Evolutionary conservation across 495 filamentous ascomycete genomes (phyloP).

Genomic region (Aspergillus coremiiformis): DNA sequence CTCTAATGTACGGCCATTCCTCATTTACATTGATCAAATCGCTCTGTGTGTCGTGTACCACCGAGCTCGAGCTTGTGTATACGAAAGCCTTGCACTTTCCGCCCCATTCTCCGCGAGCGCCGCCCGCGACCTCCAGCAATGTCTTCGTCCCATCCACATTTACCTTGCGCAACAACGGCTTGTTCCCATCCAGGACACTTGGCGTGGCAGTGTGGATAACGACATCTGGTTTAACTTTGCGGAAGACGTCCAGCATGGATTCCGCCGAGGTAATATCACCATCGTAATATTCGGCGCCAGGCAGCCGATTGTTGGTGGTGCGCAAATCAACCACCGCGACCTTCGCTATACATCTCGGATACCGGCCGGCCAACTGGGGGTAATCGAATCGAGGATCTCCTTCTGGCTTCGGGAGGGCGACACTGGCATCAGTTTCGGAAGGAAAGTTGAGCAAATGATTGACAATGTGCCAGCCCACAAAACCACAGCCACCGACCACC

Average conservation of each 20-base stretch:
- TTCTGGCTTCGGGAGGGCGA: conserved; percentile 32
- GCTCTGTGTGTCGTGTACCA: conserved; percentile 71
- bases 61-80: conserved; percentile 85
- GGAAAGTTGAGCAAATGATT: conserved; percentile 48
- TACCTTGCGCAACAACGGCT: conserved; percentile 54
- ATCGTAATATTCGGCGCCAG: conserved; percentile 69
- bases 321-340: conserved; percentile 84
- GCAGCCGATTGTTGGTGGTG: conserved; percentile 65
- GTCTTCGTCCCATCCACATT: conserved; percentile 86
- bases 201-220: conserved; percentile 95
- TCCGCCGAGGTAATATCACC: conserved; percentile 77
- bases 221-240: conserved; percentile 67
- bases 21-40: conserved; percentile 90
- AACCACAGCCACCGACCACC: conserved; percentile 52
- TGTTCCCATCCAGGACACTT: conserved; percentile 43
- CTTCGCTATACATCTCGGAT: conserved; percentile 40
- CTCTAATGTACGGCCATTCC: conserved; percentile 69
- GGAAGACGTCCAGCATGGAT: conserved; percentile 58
- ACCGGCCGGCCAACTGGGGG: conserved; percentile 33
- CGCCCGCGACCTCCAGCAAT: conserved; percentile 66
- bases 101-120: conserved; percentile 47
- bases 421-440: conserved; percentile 40
- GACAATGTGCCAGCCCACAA: conserved; percentile 53
- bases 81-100: conserved; percentile 83
- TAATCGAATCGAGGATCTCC: conserved; percentile 36